Evolutionary conservation across 352 stramenopile species (phyloP), one percentile per base, ranked within the genome.

Genomic region (Peronosclerospora sorghi): DNA sequence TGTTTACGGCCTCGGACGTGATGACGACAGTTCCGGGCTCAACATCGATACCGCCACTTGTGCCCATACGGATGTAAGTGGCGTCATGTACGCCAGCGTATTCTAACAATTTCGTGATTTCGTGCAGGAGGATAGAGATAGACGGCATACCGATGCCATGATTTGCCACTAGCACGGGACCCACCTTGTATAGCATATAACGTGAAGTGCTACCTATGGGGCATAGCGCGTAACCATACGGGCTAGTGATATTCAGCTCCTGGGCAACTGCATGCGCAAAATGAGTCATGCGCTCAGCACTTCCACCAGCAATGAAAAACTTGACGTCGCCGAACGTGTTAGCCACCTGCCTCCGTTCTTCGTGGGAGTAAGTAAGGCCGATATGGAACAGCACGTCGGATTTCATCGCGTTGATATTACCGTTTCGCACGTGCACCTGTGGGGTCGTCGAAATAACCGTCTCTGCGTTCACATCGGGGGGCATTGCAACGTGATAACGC

Each of bases 141-240:
- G 76, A 89, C 19, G 78, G 78, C 56, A 83, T 73, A 41, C 78
- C 75, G 59, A 88, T 87, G 36, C 78, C 78, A 42, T 91, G 78
- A 57, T 83, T 89, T 37, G 70, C 74, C 32, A 87, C 63, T 13
- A 91, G 62, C 54, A 88, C 73, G 2, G 73, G 69, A 6, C 75
- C 78, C 24, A 88, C 78, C 58, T 91, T 91, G 71, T 71, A 91
- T 17, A 86, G 42, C 41, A 68, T 68, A 56, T 88, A 91, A 37
- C 78, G 76, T 14, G 72, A 56, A 18, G 75, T 90, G 30, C 58
- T 78, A 34, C 78, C 72, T 19, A 87, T 83, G 8, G 73, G 68
- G 41, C 59, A 35, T 17, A 86, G 55, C 38, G 56, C 28, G 46
- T 86, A 86, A 36, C 76, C 76, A 28, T 77, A 86, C 15, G 76